Base-by-base conservation (phyloP, 2,329 filamentous ascomycete genomes). In the Colletotrichum spinosum region DNA sequence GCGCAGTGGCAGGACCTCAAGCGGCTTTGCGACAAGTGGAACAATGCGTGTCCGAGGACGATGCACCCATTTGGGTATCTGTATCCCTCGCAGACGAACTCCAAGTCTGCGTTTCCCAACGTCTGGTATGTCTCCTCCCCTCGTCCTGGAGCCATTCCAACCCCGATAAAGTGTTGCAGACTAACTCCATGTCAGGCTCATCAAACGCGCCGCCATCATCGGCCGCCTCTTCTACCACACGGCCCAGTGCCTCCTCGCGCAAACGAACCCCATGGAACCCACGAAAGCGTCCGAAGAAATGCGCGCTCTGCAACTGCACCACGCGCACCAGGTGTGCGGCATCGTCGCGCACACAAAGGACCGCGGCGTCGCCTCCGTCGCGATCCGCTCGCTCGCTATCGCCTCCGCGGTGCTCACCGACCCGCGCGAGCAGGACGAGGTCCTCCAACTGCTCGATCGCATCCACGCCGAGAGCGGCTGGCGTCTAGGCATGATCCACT, bases 161-260 rank as follows among this genome's bases (percentile, higher is more conserved):
- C 34, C 25, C 25, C 25, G 8, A 48, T 37, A 12, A 38, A 25
- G 38, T 49, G 12, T 48, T 37, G 49, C 55, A 51, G 38, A 46
- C 38, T 17, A 8, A 55, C 8, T 17, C 4, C 46, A 8, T 25
- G 25, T 5, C 45, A 92, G 90, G 93, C 83, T 97, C 55, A 89
- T 95, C 71, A 96, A 96, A 77, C 87, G 92, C 61, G 86, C 92
- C 4, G 92, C 93, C 3, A 90, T 96, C 38, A 87, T 97, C 34
- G 93, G 92, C 4, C 88, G 93, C 51, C 83, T 97, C 8, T 94
- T 97, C 75, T 97, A 97, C 74, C 94, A 97, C 74, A 96, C 92
- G 0, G 90, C 92, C 25, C 90, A 95, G 79, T 91, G 92, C 68
- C 80, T 97, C 39, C 85, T 97, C 6, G 88, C 92, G 4, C 92